phyloP scores from a whole-genome alignment of 768 basidiomycete genomes.

The Podaxis mareebaensis region DNA sequence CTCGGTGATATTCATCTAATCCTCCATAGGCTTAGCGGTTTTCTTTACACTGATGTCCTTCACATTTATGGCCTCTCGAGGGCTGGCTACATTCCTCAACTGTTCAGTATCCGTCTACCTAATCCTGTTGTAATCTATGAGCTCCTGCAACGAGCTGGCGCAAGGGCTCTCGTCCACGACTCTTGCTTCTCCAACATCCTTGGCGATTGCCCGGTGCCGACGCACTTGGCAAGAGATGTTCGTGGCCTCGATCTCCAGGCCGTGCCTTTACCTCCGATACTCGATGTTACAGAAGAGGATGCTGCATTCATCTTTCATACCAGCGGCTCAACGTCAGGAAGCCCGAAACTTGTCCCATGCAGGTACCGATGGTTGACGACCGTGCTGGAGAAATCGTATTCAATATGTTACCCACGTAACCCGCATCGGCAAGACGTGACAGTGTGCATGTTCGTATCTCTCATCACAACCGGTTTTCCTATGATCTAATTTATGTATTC shows the following conservation, averaged over 20 bases:
- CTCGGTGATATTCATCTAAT: conserved; percentile 15
- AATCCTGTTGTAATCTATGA: conserved; percentile 72
- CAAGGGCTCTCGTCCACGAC: conserved; percentile 67
- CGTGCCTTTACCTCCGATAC: conserved; percentile 30
- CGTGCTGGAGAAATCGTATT: conserved; percentile 60
- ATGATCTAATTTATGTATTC: conserved; percentile 34
- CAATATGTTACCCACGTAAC: conserved; percentile 49
- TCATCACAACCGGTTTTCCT: conserved; percentile 18
- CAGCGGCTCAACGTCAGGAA: conserved; percentile 81
- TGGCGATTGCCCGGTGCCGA: conserved; percentile 48
- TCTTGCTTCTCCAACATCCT: conserved; percentile 50
- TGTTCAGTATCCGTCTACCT: conserved; percentile 78
- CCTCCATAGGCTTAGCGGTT: conserved; percentile 63
- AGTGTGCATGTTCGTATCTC: conserved; percentile 64
- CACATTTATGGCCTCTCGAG: conserved; percentile 76
- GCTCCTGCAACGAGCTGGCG: conserved; percentile 60
- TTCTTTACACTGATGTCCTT: conserved; percentile 68
- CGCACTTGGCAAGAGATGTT: conserved; percentile 36
- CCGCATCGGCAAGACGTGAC: conserved; percentile 64
- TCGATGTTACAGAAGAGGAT: conserved; percentile 39
- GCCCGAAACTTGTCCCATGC: conserved; percentile 77
- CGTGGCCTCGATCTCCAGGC: conserved; percentile 27
- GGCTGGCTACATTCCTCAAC: conserved; percentile 76
- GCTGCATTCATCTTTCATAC: conserved; percentile 75
- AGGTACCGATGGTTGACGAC: conserved; percentile 65